Evolutionary conservation across 768 basidiomycete genomes (phyloP), one percentile per base, ranked within the genome.

Genomic region (Trametes villosa): DNA sequence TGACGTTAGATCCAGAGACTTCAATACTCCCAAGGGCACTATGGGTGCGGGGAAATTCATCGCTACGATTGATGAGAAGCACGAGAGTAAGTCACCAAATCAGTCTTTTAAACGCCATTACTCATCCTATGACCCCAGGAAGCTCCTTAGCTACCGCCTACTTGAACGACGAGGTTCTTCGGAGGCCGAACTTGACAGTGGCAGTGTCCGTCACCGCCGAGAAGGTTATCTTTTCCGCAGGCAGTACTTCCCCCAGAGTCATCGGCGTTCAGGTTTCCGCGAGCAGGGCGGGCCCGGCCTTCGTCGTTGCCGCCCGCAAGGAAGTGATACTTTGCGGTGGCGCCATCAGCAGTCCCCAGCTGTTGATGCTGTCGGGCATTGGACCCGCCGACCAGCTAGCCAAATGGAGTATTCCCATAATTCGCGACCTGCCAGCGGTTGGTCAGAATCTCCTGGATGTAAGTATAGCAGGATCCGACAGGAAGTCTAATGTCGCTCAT

Each of bases 311-410:
- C 11, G 67, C 62, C 7, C 17, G 20, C 12, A 48, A 49, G 15
- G 65, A 70, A 31, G 66, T 69, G 5, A 62, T 72, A 50, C 17
- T 68, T 20, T 46, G 30, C 24, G 59, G 61, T 1, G 67, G 67
- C 6, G 53, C 57, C 4, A 26, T 67, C 15, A 59, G 44, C 18
- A 49, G 62, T 7, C 60, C 64, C 5, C 65, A 72, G 20, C 40
- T 74, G 8, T 57, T 73, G 6, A 44, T 70, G 59, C 53, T 68
- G 24, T 72, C 71, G 4, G 72, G 72, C 17, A 63, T 74, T 45
- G 72, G 72, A 2, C 65, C 67, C 18, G 18, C 52, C 0, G 50
- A n/a, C 7, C 51, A 66, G 17, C 62, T 74, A 24, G 27, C 44
- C 3, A 38, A 56, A 15, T 36, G 64, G 15, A 63, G 60, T 9